Base-by-base conservation (phyloP, 1,284 basidiomycete species). In the Cutaneotrichosporon sp. region DNA sequence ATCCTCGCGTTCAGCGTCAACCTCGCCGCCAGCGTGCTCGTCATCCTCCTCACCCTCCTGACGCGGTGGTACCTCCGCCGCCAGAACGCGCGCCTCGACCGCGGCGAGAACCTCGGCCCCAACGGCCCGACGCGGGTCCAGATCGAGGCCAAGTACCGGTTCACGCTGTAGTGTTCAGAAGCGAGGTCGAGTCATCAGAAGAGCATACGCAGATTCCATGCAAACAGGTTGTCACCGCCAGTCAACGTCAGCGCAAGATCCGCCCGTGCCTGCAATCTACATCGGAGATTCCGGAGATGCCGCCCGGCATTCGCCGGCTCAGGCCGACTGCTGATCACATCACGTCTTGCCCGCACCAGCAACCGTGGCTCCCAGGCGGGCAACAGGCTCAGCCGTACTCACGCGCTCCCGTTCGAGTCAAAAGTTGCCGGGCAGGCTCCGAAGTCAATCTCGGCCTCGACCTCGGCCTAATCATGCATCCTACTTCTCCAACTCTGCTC, bases 1-100 rank as follows among this genome's bases (percentile, higher is more conserved):
- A 59, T 77, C 50, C 64, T 70, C 10, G 79, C 77, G 20, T 80
- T 79, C 62, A 58, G 63, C 16, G 73, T 76, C 51, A 75, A 79
- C 66, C 71, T 79, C 43, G 77, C 71, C 3, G 72, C 77, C 3
- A 61, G 71, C 18, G 75, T 72, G 4, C 67, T 70, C 4, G 67
- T 69, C 13, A 73, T 80, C 49, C 56, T 38, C 57, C 54, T 67
- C 14, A 61, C 65, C 0, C 50, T 65, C 22, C 20, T 55, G 24
- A 75, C 70, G 9, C 67, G 67, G 33, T 38, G 67, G 59, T 79
- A 80, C 69, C 70, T 80, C 11, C 58, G 62, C 25, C 59, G 67
- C 5, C 71, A 76, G 62, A 79, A 80, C 64, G 38, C 33, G 6
- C 70, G 68, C 64, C 66, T 79, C 27, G 79, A 79, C 43, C 63